A percentile compares a stretch with the other conserved stretches of the same genome.
These are phyloP conservation scores for Stephania yunnanensis DNA, from an alignment of 164 flowering plant species.

Conservation along the genomic window DNA sequence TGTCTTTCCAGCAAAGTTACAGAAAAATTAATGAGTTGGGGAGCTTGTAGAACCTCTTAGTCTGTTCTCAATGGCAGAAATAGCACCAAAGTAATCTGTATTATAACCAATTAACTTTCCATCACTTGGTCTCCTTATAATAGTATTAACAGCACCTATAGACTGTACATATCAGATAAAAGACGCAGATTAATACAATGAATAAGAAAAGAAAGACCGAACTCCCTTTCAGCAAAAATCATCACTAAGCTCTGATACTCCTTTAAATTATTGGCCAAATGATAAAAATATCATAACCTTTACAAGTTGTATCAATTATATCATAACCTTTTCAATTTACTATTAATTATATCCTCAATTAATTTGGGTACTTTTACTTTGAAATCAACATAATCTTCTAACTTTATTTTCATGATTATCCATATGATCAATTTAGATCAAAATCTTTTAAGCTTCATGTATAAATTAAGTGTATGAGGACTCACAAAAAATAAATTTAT, in stretches of 20 bases:
- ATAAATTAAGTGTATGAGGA: too few species aligned
- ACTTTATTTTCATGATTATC: too few species aligned
- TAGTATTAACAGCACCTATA: slow-evolving; percentile 88
- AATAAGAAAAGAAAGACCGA: not conserved
- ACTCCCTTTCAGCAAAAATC: not conserved
- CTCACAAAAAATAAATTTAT: too few species aligned
- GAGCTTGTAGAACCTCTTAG: slow-evolving; percentile 49
- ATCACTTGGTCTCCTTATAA: slow-evolving; percentile 61
- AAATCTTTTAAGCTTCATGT: too few species aligned
- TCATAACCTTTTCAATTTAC: too few species aligned
- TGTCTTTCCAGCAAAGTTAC: not conserved
- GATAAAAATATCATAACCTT: too few species aligned
- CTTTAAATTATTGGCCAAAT: not conserved
- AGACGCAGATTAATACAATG: slow-evolving; percentile 1
- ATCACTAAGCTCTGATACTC: not conserved
- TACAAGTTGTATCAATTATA: too few species aligned
- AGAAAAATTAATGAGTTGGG: slow-evolving; percentile 1
- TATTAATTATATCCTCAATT: too few species aligned
- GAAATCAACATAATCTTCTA: too few species aligned
- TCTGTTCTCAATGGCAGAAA: slow-evolving; percentile 81
- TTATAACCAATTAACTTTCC: slow-evolving; percentile 80
- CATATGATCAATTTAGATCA: too few species aligned
- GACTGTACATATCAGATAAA: slow-evolving; percentile 35
- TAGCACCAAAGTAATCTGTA: slow-evolving; percentile 85
- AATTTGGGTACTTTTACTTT: too few species aligned